Evolutionary conservation across 768 basidiomycete species (phyloP).

Genomic region (Ramaria sp.): DNA sequence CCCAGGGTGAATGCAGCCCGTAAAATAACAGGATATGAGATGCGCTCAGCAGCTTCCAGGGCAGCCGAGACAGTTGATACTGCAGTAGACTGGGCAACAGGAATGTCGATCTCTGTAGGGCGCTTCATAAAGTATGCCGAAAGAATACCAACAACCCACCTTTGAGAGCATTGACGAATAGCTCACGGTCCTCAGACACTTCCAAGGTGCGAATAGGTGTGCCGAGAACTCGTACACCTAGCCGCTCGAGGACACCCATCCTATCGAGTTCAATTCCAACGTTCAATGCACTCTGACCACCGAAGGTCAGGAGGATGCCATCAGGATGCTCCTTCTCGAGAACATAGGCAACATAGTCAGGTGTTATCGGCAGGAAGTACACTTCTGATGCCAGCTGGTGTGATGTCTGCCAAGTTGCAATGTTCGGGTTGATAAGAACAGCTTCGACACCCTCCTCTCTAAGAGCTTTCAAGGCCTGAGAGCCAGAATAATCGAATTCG

Average conservation of each 20-base stretch:
- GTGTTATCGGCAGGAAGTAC: conserved; percentile 93
- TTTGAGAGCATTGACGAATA: conserved; percentile 93
- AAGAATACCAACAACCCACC: conserved; percentile 36
- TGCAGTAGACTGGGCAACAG: conserved; percentile 90
- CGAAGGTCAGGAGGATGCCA: conserved; percentile 94
- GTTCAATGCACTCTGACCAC: conserved; percentile 95
- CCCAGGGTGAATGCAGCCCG: conserved; percentile 96
- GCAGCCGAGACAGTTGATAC: conserved; percentile 94
- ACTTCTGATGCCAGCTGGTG: conserved; percentile 95
- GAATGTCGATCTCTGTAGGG: conserved; percentile 83
- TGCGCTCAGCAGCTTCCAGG: conserved; percentile 77
- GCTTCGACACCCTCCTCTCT: conserved; percentile 91
- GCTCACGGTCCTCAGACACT: conserved; percentile 92
- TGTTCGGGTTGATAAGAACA: conserved; percentile 96
- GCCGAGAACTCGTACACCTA: conserved; percentile 89
- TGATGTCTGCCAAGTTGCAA: conserved; percentile 98
- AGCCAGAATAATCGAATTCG: conserved; percentile 99
- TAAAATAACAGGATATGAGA: conserved; percentile 96
- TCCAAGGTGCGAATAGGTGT: conserved; percentile 93
- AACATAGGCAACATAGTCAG: conserved; percentile 97
- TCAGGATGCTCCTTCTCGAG: conserved; percentile 98
- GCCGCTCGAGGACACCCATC: conserved; percentile 90
- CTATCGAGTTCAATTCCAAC: conserved; percentile 94
- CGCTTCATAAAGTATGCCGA: conserved; percentile 1
- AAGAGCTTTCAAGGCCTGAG: conserved; percentile 96